Conservation (phyloP, 164 flowering plant species). For the Nelumbo lutea region DNA sequence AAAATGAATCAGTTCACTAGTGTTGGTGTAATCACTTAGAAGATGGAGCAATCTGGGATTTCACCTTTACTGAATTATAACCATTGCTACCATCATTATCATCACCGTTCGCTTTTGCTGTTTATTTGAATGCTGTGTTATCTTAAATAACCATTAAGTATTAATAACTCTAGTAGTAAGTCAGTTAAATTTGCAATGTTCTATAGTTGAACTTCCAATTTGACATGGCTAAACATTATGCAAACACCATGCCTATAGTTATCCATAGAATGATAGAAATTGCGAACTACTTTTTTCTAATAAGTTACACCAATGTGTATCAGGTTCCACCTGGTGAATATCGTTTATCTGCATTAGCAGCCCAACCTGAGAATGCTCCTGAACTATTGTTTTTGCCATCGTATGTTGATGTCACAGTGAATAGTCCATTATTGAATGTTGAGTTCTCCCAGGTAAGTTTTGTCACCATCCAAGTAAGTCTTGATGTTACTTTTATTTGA, state of each 20-base stretch:
- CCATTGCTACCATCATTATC: too few relatives aligned
- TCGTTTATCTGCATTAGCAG: slow-evolving; percentile 75
- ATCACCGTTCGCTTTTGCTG: too few relatives aligned
- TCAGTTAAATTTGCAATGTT: too few relatives aligned
- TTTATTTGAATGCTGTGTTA: too few relatives aligned
- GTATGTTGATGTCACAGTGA: slow-evolving; percentile 65
- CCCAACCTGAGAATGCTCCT: slow-evolving; percentile 52
- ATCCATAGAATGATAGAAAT: not conserved
- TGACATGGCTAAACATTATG: too few relatives aligned
- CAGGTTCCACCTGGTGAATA: slow-evolving; percentile 93
- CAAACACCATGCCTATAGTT: not conserved
- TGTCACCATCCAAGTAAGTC: not conserved
- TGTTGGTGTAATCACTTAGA: too few relatives aligned
- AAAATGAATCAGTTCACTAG: too few relatives aligned
- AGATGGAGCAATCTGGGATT: too few relatives aligned
- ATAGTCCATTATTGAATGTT: slow-evolving; percentile 61
- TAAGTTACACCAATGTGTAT: slow-evolving; percentile 1
- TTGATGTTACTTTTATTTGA: not conserved
- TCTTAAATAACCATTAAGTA: too few relatives aligned
- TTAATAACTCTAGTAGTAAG: too few relatives aligned
- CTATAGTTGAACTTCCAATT: too few relatives aligned
- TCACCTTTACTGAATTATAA: too few relatives aligned
- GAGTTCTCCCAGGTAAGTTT: slow-evolving; percentile 79
- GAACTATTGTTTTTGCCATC: slow-evolving; percentile 76
- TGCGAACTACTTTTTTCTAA: not conserved